phyloP scores from a whole-genome alignment of 345 rosid species.

The Citrus sp. region DNA sequence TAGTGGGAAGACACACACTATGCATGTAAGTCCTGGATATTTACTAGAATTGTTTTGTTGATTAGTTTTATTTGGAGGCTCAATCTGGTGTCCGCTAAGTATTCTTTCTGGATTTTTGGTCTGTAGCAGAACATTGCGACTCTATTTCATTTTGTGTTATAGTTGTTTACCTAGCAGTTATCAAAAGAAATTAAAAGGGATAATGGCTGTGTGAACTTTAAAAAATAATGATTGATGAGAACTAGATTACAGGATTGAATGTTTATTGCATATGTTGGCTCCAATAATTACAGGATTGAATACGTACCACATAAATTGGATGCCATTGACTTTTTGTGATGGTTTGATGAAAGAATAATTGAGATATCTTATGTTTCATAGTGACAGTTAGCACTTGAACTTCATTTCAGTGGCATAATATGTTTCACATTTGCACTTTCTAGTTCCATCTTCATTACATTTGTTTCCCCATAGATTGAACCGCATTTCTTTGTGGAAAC shows the following conservation, averaged over 20 bases:
- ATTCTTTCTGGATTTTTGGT: background rate
- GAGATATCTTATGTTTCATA: background rate
- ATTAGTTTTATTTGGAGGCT: background rate
- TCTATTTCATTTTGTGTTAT: background rate
- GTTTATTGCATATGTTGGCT: background rate
- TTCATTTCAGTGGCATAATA: background rate
- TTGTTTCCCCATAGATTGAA: background rate
- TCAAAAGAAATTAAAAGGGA: background rate
- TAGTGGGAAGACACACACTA: conserved; percentile 98
- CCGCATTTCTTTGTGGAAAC: background rate
- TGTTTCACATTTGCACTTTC: background rate
- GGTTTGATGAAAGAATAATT: background rate
- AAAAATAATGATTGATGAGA: background rate
- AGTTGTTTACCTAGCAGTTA: background rate
- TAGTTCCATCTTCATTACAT: background rate
- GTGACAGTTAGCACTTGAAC: background rate
- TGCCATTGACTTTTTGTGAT: background rate
- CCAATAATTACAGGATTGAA: background rate
- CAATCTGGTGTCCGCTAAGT: background rate
- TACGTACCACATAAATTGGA: background rate
- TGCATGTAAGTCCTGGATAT: conserved; percentile 69
- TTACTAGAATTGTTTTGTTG: background rate
- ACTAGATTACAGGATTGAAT: background rate
- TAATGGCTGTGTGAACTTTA: background rate
- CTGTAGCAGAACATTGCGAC: background rate